Conservation (phyloP, 805 yeast genomes). For the Cephaloascus fragrans region DNA sequence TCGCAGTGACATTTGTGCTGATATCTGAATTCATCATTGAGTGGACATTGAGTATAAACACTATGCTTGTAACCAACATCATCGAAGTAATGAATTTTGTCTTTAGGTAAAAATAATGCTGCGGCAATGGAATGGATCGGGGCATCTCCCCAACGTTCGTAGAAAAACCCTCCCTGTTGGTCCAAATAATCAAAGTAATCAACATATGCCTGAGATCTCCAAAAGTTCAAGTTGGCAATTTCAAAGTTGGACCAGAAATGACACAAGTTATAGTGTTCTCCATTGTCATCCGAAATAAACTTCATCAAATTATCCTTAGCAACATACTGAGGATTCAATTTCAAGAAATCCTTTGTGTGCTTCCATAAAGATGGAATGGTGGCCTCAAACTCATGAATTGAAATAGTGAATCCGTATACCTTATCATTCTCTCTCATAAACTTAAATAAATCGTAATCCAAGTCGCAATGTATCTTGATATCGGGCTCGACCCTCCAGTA, state of each 20-base stretch:
- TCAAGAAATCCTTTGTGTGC: constrained; percentile 53
- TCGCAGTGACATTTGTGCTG: constrained; percentile 29
- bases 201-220: constrained; percentile 60
- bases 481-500: constrained; percentile 94
- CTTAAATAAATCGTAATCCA: constrained; percentile 80
- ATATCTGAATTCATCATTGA: constrained; percentile 25
- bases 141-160: constrained; percentile 51
- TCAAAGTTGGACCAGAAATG: constrained; percentile 89
- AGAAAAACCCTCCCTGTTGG: constrained; percentile 71
- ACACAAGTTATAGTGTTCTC: constrained; percentile 69
- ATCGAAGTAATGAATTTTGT: constrained; percentile 28
- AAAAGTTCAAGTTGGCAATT: constrained; percentile 64
- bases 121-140: constrained; percentile 37
- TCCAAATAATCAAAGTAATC: constrained; percentile 63
- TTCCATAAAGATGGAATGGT: constrained; percentile 78
- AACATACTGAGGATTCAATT: constrained; percentile 46
- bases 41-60: constrained; percentile 36
- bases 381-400: constrained; percentile 57
- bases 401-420: constrained; percentile 68
- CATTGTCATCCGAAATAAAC: constrained; percentile 63
- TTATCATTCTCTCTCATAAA: constrained; percentile 70
- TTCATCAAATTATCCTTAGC: constrained; percentile 55
- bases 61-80: constrained; percentile 36
- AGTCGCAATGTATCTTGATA: constrained; percentile 63
- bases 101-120: constrained; percentile 26